Base-by-base conservation (phyloP, 768 basidiomycete genomes). In the Pluteus cervinus region DNA sequence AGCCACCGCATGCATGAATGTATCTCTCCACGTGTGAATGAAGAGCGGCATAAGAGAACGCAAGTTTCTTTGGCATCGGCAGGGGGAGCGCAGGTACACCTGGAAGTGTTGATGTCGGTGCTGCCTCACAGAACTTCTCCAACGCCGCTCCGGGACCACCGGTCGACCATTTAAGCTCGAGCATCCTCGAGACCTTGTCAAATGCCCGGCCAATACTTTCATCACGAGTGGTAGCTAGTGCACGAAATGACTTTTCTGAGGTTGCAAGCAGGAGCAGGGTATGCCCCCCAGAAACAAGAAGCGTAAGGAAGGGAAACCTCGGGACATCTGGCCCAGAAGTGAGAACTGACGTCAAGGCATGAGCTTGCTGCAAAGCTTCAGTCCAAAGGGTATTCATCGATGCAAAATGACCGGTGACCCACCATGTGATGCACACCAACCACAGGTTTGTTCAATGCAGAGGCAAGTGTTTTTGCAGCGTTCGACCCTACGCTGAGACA, bases 341-440 rank as follows among this genome's bases (percentile, higher is more conserved):
- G 10, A 94, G 69, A 17, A 87, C 58, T 0, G 84, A 71, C 0
- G 88, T 93, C 0, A 93, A 65, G 0, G 93, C 87, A 52, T 96
- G 94, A 0, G 86, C 93, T 88, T 93, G 91, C 90, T 92, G 48
- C 28, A 24, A 24, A 36, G 10, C 24, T 42, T 28, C 22, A 45
- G 24, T 42, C 35, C 32, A 36, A 20, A 1, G 11, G 28, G 12
- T 25, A 23, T 25, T 28, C 15, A 33, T 7, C 24, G 40, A 28
- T 26, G 37, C n/a, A 34, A 23, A 15, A 4, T n/a, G 2, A 23
- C 12, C 21, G 3, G 11, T 6, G 26, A 52, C 66, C 32, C 24
- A 90, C 92, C 93, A 97, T 98, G 51, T 98, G 93, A 59, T 97
- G 89, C 5, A 96, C 87, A 3, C 91, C 91, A 3, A 94, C 74